Conservation (phyloP, 805 yeast species). For the Teunomyces gatunensis region DNA sequence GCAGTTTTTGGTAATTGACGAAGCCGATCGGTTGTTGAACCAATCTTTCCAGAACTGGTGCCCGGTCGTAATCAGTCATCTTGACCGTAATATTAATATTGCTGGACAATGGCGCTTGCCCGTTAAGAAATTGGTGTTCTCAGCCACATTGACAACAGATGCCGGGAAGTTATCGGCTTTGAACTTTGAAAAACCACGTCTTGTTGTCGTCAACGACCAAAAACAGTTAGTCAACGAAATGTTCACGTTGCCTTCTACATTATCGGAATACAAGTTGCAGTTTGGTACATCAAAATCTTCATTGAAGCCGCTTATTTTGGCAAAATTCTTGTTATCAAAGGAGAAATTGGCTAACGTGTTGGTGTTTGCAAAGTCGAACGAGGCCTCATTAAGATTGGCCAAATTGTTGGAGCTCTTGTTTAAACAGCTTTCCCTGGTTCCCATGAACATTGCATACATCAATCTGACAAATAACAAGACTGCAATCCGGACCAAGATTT, state of each 20-base stretch:
- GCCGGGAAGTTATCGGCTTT: slow-evolving; percentile 80
- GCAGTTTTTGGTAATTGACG: slow-evolving; percentile 69
- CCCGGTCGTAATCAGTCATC: slow-evolving; percentile 46
- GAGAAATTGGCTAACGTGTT: slow-evolving; percentile 42
- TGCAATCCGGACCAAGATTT: slow-evolving; percentile 49
- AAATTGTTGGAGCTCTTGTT: slow-evolving; percentile 51
- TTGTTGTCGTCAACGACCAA: slow-evolving; percentile 68
- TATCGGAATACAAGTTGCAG: slow-evolving; percentile 46
- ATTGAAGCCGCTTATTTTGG: slow-evolving; percentile 72
- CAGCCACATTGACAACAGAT: slow-evolving; percentile 93
- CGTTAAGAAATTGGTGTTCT: slow-evolving; percentile 69
- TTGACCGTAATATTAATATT: slow-evolving; percentile 22
- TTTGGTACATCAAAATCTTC: slow-evolving; percentile 37
- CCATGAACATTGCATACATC: slow-evolving; percentile 39
- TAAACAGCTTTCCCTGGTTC: slow-evolving; percentile 16
- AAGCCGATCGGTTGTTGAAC: slow-evolving; percentile 77
- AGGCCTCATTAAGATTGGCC: slow-evolving; percentile 78
- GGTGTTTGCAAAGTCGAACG: slow-evolving; percentile 77
- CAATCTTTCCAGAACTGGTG: slow-evolving; percentile 96
- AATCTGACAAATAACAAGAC: slow-evolving; percentile 57
- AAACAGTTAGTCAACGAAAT: slow-evolving; percentile 48
- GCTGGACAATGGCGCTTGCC: slow-evolving; percentile 33
- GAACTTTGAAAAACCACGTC: slow-evolving; percentile 65
- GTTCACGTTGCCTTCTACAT: slow-evolving; percentile 56
- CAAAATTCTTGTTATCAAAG: slow-evolving; percentile 47